Base-by-base conservation (phyloP, 1,139 yeast species). In the Zygosaccharomyces pseudobailii region DNA sequence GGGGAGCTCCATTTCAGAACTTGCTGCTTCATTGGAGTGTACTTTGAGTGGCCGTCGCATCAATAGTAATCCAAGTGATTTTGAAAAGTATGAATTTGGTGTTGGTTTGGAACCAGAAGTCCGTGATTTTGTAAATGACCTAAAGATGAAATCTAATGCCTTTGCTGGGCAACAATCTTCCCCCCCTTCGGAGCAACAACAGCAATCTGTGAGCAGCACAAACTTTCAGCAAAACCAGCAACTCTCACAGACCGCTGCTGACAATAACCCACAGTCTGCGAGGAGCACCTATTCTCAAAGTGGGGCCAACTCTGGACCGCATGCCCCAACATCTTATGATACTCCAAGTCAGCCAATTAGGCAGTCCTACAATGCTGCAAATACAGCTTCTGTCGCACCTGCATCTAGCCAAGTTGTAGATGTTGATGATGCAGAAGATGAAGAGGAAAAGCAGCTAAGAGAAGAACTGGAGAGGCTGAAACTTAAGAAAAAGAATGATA, bases 11-110 rank as follows among this genome's bases (percentile, higher is more conserved):
- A 85, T 90, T 53, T 77, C 76, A 46, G 85, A 83, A 31, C 72
- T 89, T 43, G 87, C 87, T 54, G 75, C 77, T 7, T 86, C 85
- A 27, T 76, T 89, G 45, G 71, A 81, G 46, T 73, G 73, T 30
- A 67, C 75, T 2, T 69, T 70, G 17, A 49, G 52, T 55, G 54
- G 71, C 50, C 45, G 75, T 59, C 49, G 58, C 54, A 35, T 64
- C 49, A 46, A 47, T 28, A 48, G 50, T 19, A 73, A 73, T 38
- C 80, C 78, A 50, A 72, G 79, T 30, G 87, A 84, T 7, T 75
- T 78, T 37, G 74, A 79, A 23, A 84, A 85, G 59, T 92, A 95
- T 94, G 96, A 87, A 55, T 77, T 81, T 44, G 97, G 96, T 10
- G 71, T 82, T 49, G 96, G 94, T 23, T 80, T 89, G 21, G 82